phyloP scores from a whole-genome alignment of 148 eudicot genomes.

The Silene uniflora region DNA sequence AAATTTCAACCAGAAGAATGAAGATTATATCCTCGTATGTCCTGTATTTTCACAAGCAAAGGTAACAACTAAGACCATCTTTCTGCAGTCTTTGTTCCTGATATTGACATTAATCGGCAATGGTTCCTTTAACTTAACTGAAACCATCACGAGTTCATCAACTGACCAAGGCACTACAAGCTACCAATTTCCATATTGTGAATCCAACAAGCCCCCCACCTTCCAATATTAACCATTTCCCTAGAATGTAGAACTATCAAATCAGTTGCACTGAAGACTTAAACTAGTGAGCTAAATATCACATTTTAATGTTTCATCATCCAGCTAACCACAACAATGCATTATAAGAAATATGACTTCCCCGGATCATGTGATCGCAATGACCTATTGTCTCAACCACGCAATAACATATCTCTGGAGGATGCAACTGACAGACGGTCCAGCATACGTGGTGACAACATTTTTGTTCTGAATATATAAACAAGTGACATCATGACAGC shows the following conservation, averaged over 20 bases:
- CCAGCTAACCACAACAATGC: not conserved
- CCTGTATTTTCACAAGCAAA: too few species aligned
- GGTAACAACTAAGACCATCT: too few species aligned
- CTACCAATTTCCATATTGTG: too few species aligned
- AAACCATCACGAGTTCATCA: too few species aligned
- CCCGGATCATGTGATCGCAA: not conserved
- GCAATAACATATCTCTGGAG: not conserved
- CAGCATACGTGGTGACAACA: not conserved
- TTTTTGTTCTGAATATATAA: not conserved
- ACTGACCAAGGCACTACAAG: too few species aligned
- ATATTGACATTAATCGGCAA: too few species aligned
- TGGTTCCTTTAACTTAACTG: too few species aligned
- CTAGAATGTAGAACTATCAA: not conserved
- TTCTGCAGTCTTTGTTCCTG: too few species aligned
- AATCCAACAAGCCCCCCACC: too few species aligned
- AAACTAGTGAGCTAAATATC: not conserved
- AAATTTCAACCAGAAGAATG: not conserved
- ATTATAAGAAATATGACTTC: not conserved
- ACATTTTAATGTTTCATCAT: not conserved
- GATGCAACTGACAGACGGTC: not conserved
- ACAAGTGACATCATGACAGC: not conserved
- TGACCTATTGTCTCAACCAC: not conserved
- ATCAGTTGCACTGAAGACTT: not conserved
- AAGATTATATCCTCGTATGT: not conserved
- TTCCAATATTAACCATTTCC: not conserved